Conservation (phyloP, 257 asterid species). For the Buddleja alternifolia region DNA sequence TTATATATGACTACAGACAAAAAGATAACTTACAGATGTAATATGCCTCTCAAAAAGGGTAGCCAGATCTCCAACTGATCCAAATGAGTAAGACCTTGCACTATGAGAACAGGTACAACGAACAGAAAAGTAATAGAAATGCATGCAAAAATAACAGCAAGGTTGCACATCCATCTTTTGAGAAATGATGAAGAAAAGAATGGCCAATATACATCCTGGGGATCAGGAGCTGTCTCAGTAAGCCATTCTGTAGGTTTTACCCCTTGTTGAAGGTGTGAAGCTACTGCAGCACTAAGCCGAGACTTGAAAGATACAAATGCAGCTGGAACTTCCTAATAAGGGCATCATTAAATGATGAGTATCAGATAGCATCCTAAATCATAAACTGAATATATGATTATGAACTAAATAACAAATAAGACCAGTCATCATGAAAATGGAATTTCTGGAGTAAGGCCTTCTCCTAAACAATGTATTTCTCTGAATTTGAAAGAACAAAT, state of each 20-base stretch:
- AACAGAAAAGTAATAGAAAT: constrained; percentile 62
- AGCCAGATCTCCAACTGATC: constrained; percentile 81
- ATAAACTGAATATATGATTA: constrained; percentile 6
- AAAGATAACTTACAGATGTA: constrained; percentile 59
- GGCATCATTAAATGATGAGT: constrained; percentile 15
- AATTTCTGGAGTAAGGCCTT: background rate
- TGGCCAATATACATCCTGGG: constrained; percentile 94
- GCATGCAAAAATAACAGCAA: constrained; percentile 62
- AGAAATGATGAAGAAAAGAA: constrained; percentile 87
- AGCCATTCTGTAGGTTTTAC: constrained; percentile 88
- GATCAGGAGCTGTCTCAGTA: constrained; percentile 92
- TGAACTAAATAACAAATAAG: constrained; percentile 9
- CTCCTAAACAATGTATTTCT: background rate
- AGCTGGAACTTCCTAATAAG: constrained; percentile 77
- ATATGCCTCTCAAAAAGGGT: constrained; percentile 75
- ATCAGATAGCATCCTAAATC: constrained; percentile 20
- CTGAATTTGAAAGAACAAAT: background rate
- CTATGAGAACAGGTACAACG: constrained; percentile 80
- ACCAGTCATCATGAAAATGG: constrained; percentile 2
- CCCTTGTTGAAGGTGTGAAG: constrained; percentile 74
- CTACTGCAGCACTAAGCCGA: constrained; percentile 78
- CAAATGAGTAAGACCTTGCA: constrained; percentile 95
- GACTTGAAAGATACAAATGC: constrained; percentile 96
- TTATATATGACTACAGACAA: background rate
- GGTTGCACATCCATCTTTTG: constrained; percentile 71